Evolutionary conservation across 108 stramenopile species (phyloP), one percentile per base, ranked within the genome.

Genomic region (Skeletonema potamos): DNA sequence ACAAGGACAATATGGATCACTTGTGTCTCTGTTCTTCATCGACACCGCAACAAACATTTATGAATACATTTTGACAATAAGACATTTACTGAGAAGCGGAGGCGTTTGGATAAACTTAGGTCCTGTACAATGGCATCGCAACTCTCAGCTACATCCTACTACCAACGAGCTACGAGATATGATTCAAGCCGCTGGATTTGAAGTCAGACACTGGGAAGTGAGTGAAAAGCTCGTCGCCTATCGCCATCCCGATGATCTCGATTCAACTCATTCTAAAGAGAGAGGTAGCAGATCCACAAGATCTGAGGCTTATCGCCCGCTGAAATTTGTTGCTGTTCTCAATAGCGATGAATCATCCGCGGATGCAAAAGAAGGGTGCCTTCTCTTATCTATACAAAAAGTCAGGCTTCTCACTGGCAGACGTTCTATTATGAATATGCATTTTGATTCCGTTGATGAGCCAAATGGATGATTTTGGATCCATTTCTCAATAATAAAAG

Each of bases 81-180:
- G 43, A 0, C 32, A 75, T 41, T 12, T 82, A 17, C 74, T 89
- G 5, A 17, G n/a, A 20, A 28, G 10, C 1, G 71, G 63, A 30
- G 93, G 91, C 8, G 43, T 84, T 1, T 95, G 94, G 94, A 84
- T 95, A 57, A 95, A 95, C 64, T 74, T 91, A 0, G 94, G 94
- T 15, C 94, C 94, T 10, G 74, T 95, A 7, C 94, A 92, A 64
- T 95, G 94, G 94, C 91, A 92, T 69, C 72, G 30, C 18, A 90
- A 92, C 68, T 82, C 90, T 15, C 54, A 81, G 57, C 36, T 92
- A 6, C 83, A 79, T 60, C 87, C 90, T 26, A 72, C 88, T 13
- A 82, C 77, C 6, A 73, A 90, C 68, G 94, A 95, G 67, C 65
- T 95, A n/a, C 61, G 64, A 56, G 61, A 81, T 32, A 56, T 95